A percentile compares a stretch with the other conserved stretches of the same genome.
Conservation (phyloP, 1,284 basidiomycete genomes). For the Somion occarium region DNA sequence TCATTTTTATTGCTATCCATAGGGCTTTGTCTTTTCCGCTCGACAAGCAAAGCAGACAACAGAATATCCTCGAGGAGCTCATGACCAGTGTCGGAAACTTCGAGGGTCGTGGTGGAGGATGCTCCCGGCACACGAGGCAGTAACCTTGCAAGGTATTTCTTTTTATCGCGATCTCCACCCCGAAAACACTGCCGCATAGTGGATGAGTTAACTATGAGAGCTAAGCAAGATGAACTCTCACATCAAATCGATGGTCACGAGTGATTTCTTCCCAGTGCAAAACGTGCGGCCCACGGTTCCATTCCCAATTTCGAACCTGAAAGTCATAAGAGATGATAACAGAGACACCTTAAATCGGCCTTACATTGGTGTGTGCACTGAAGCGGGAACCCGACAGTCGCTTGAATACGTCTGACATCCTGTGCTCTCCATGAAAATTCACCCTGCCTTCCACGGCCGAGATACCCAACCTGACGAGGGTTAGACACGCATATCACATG, state of each 20-base stretch:
- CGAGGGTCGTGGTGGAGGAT: background rate
- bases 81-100: background rate
- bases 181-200: background rate
- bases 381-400: background rate
- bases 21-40: conserved; percentile 2
- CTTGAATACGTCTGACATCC: conserved; percentile 4
- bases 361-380: too few species aligned
- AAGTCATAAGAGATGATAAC: too few species aligned
- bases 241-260: too few species aligned
- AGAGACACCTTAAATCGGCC: too few species aligned
- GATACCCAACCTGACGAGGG: conserved; percentile 2
- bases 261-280: background rate
- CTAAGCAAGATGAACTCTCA: too few species aligned
- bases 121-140: background rate
- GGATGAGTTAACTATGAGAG: background rate
- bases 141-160: background rate
- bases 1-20: background rate
- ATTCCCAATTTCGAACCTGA: background rate
- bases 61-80: conserved; percentile 6
- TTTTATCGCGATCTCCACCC: background rate
- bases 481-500: background rate
- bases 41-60: conserved; percentile 3
- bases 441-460: background rate
- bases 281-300: background rate
- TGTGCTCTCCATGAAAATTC: background rate